Evolutionary conservation across 129 eudicot genomes (phyloP), one percentile per base, ranked within the genome.

Genomic region (Chrysanthemum seticuspe): DNA sequence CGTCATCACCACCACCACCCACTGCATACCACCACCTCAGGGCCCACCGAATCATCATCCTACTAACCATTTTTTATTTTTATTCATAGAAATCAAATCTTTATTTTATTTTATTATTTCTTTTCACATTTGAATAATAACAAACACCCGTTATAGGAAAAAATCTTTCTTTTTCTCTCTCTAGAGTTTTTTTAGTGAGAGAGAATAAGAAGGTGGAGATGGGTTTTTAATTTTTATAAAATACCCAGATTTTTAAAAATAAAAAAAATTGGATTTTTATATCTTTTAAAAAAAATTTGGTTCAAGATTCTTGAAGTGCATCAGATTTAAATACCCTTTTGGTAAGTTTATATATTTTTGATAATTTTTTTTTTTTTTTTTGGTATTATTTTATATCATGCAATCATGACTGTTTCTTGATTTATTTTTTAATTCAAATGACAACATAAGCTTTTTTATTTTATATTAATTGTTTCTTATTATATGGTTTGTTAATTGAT

Each of bases 1-100:
- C 75, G 36, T n/a, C 75, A 68, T 18, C 80, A 62, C 48, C 81
- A 21, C 6, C 80, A 58, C 36, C 72, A 78, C 56, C 65, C n/a
- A 71, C 53, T 19, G 4, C 64, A n/a, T 7, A 58, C 59, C 56
- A 6, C 53, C 18, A 31, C 51, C 72, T 51, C 66, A 16, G 56
- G 77, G 73, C 59, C 77, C 73, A 78, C 82, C 77, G 81, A 77
- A 77, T 77, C 81, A 70, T 51, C 81, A 62, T 62, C n/a, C 81
- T 50, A 61, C 76, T 61, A 59, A 59, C 63, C 68, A 67, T 57
- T 60, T 31, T 68, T 36, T 62, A 9, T 10, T 34, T 52, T 51
- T 3, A 11, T 29, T 29, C 34, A 68, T 18, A 52, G 71, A 62
- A 62, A 70, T 62, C 44, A 53, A 57, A 62, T 27, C 76, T 65